These are phyloP conservation scores for Populus deltoides DNA, from an alignment of 345 rosid species.

Conservation along the genomic window DNA sequence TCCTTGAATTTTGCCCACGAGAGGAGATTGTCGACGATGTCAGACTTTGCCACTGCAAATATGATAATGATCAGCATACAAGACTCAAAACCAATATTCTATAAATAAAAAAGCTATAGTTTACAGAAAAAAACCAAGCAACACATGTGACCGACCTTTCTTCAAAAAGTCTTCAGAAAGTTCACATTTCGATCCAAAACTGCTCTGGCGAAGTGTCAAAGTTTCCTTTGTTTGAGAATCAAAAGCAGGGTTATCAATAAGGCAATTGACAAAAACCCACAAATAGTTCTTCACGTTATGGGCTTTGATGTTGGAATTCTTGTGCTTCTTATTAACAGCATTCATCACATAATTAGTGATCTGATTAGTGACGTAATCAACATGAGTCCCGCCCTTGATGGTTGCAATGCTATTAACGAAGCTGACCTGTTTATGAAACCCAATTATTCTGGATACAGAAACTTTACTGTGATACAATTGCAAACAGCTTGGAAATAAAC, in stretches of 20 bases:
- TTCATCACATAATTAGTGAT: slow-evolving; percentile 67
- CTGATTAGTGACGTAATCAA: slow-evolving; percentile 89
- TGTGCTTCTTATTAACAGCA: slow-evolving; percentile 80
- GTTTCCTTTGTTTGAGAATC: slow-evolving; percentile 99
- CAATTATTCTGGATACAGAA: background rate
- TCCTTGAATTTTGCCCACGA: slow-evolving; percentile 89
- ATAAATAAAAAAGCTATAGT: background rate
- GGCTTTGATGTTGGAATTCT: slow-evolving; percentile 69
- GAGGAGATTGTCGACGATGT: slow-evolving; percentile 69
- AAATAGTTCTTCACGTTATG: slow-evolving; percentile 84
- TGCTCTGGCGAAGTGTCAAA: slow-evolving; percentile 91
- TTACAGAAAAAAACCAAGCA: background rate
- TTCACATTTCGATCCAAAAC: slow-evolving; percentile 91
- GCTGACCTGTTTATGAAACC: slow-evolving; percentile 61
- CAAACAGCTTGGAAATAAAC: background rate
- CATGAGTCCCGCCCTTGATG: slow-evolving; percentile 96
- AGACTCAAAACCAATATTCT: background rate
- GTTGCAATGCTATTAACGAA: slow-evolving; percentile 87
- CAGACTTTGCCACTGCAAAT: slow-evolving; percentile 75
- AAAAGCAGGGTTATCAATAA: slow-evolving; percentile 97
- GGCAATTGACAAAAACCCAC: slow-evolving; percentile 96
- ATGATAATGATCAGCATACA: background rate
- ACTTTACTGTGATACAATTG: background rate
- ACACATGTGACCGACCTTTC: slow-evolving; percentile 47
- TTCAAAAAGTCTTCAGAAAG: slow-evolving; percentile 75